Evolutionary conservation across 1,139 yeast species (phyloP).

Genomic region (Hanseniaspora gamundiae): DNA sequence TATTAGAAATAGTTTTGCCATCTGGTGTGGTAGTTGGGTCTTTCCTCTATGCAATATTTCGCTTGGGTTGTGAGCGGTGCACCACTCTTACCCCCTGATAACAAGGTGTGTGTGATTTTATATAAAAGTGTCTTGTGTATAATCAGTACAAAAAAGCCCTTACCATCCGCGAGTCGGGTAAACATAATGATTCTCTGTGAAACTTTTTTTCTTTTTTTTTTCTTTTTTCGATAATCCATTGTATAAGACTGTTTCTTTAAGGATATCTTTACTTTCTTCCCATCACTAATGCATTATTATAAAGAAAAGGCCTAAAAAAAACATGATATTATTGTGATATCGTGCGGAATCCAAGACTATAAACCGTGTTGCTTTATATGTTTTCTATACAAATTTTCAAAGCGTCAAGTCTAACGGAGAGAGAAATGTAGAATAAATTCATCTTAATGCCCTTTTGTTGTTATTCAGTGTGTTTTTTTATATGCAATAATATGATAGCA

Average conservation of each 20-base stretch:
- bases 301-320: conserved; percentile 5
- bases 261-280: too few relatives aligned
- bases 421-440: conserved; percentile 35
- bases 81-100: too few relatives aligned
- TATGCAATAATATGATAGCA: not conserved
- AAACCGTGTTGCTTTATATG: conserved; percentile 31
- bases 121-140: too few relatives aligned
- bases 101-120: too few relatives aligned
- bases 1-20: conserved; percentile 25
- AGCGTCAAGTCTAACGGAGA: conserved; percentile 62
- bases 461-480: not conserved
- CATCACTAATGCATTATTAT: not conserved
- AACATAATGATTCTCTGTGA: conserved; percentile 5
- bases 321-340: conserved; percentile 25
- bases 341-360: conserved; percentile 62
- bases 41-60: not conserved
- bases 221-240: conserved; percentile 8
- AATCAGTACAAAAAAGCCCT: too few relatives aligned
- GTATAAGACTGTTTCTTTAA: conserved; percentile 5
- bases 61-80: not conserved
- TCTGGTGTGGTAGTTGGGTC: conserved; percentile 5
- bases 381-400: conserved; percentile 28
- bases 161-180: not conserved
- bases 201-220: conserved; percentile 3
- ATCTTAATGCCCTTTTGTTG: conserved; percentile 49